Conservation (phyloP, 1,284 basidiomycete species). For the Cryptococcus sp. region DNA sequence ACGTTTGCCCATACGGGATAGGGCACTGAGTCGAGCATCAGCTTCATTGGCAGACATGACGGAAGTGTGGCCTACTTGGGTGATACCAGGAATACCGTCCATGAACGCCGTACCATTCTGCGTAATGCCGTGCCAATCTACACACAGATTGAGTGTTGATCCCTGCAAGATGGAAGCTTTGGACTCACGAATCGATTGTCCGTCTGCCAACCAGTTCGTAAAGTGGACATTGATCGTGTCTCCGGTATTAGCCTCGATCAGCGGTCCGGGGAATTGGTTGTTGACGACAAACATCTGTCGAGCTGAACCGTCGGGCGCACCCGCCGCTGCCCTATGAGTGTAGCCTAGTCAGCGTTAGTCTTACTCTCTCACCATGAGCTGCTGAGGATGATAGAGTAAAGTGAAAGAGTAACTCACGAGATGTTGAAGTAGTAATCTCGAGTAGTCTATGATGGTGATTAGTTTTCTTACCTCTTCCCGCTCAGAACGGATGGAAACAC, state of each 20-base stretch:
- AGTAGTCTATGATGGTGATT: constrained; percentile 3
- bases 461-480: not conserved
- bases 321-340: constrained; percentile 5
- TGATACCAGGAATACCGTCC: constrained; percentile 41
- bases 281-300: constrained; percentile 30
- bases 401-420: constrained; percentile 8
- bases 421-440: constrained; percentile 20
- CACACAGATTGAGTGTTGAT: not conserved
- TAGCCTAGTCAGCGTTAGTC: not conserved
- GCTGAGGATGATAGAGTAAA: not conserved
- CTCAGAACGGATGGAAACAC: not conserved
- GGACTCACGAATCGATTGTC: constrained; percentile 29
- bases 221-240: constrained; percentile 38
- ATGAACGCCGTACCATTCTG: constrained; percentile 31
- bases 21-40: constrained; percentile 52
- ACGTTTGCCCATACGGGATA: constrained; percentile 56
- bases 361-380: not conserved
- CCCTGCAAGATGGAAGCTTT: not conserved
- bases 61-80: constrained; percentile 23
- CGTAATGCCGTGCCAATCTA: constrained; percentile 43
- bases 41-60: not conserved
- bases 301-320: constrained; percentile 25
- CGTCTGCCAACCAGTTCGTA: constrained; percentile 30
- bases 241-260: constrained; percentile 41
- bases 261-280: constrained; percentile 28